Conservation (phyloP, 495 filamentous ascomycete genomes). For the Sordaria brevicollis region DNA sequence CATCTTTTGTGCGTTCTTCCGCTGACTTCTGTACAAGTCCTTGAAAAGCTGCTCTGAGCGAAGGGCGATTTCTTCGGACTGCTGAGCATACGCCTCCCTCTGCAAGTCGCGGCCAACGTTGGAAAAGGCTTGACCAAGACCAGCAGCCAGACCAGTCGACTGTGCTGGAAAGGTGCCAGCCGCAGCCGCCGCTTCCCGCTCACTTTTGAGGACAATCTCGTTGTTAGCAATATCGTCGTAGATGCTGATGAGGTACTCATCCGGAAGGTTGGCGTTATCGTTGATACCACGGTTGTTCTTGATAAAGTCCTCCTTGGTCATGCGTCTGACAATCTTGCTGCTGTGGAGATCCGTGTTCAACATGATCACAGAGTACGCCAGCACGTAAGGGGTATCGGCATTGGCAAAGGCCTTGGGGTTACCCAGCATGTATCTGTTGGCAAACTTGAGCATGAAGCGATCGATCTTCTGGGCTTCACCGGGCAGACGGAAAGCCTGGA, state of each 20-base stretch:
- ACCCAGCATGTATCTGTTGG: conserved; percentile 83
- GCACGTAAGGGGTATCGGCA: conserved; percentile 92
- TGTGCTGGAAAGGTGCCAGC: conserved; percentile 50
- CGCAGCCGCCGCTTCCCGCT: conserved; percentile 77
- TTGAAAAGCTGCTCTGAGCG: conserved; percentile 72
- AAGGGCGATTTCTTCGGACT: conserved; percentile 77
- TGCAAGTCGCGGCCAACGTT: conserved; percentile 87
- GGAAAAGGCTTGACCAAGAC: conserved; percentile 80
- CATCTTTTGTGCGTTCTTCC: conserved; percentile 55
- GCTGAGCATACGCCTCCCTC: conserved; percentile 84
- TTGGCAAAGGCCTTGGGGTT: conserved; percentile 98
- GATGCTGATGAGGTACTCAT: conserved; percentile 82
- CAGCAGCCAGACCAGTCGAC: conserved; percentile 63
- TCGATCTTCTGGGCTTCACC: conserved; percentile 99
- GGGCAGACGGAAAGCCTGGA: conserved; percentile 90
- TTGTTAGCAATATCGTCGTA: conserved; percentile 85
- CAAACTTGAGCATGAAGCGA: conserved; percentile 99
- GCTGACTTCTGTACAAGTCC: conserved; percentile 76
- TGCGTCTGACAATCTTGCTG: conserved; percentile 69
- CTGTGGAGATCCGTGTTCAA: conserved; percentile 96
- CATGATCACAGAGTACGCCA: conserved; percentile 94
- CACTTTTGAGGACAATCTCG: conserved; percentile 90
- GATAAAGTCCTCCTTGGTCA: conserved; percentile 96
- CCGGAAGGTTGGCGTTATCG: conserved; percentile 84
- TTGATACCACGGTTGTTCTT: conserved; percentile 99